Percentiles rank a stretch among this genome's conserved stretches.
phyloP scores from a whole-genome alignment of 768 basidiomycete genomes.

The Hypholoma sublateritium region DNA sequence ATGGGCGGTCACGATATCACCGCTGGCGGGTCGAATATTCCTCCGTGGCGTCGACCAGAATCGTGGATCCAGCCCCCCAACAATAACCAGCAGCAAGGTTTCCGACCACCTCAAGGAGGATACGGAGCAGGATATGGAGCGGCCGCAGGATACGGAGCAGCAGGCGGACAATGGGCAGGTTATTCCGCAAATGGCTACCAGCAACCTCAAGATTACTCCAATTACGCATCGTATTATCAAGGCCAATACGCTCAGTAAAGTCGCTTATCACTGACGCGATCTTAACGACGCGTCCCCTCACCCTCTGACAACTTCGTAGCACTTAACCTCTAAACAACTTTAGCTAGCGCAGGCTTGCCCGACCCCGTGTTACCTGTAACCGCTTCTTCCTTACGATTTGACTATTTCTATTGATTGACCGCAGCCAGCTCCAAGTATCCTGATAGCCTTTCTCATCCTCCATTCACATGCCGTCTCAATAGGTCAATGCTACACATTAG shows the following conservation, averaged over 20 bases:
- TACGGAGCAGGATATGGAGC: constrained; percentile 49
- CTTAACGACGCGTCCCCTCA: constrained; percentile 26
- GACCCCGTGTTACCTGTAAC: constrained; percentile 20
- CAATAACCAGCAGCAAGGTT: constrained; percentile 54
- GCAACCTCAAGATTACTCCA: constrained; percentile 72
- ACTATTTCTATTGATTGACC: constrained; percentile 18
- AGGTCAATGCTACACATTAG: neutral
- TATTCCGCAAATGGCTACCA: constrained; percentile 47
- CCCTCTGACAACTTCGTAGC: constrained; percentile 42
- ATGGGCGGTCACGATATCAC: constrained; percentile 61
- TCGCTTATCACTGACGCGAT: constrained; percentile 31
- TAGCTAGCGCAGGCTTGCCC: constrained; percentile 27
- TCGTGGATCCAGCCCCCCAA: constrained; percentile 69
- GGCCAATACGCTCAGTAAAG: constrained; percentile 83
- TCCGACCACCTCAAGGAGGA: constrained; percentile 66
- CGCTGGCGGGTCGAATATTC: constrained; percentile 76
- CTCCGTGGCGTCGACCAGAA: constrained; percentile 91
- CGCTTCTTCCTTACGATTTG: constrained; percentile 9
- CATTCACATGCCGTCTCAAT: constrained; percentile 9
- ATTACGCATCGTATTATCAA: constrained; percentile 87
- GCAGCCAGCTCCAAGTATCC: constrained; percentile 13
- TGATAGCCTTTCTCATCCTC: constrained; percentile 6
- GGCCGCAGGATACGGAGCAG: constrained; percentile 41
- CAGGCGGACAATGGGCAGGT: constrained; percentile 46
- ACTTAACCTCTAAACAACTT: constrained; percentile 35